Base-by-base conservation (phyloP, 306 rosid species). In the Cotoneaster glaucophyllus region DNA sequence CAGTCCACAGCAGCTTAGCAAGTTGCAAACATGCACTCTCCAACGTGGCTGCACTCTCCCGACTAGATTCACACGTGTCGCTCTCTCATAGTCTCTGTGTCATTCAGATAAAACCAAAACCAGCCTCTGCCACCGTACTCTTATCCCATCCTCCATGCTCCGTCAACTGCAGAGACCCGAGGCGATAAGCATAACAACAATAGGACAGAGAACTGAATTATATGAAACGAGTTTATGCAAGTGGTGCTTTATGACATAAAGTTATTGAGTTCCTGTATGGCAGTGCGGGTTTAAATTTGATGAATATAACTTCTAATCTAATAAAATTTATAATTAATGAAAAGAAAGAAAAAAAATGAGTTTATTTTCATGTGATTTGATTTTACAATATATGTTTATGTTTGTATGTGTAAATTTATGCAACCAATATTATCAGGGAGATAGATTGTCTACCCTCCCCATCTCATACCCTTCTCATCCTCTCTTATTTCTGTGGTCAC, bases 251-350 rank as follows among this genome's bases (percentile, higher is more conserved):
- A 7, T 7, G 2, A 37, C 2, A 7, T 37, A 37, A 37, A 7
- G 2, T 0, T 37, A 2, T 7, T 37, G 2, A 37, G 0, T 37
- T 37, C 0, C 7, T 37, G 39, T 34, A 34, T 0, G 2, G 0
- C 0, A 37, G 0, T 0, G 2, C 0, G 41, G 0, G 41, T 37
- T 37, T 8, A 37, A 37, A 7, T 37, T 0, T 37, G 0, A 37
- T 37, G 0, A 37, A 0, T 37, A 0, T 37, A 37, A 0, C 0
- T 1, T 1, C 0, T 37, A 37, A 37, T 37, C 0, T 37, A 37
- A 37, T 7, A 37, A 37, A 37, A 37, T 37, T 1, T 37, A 8
- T 37, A 0, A 37, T 37, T 37, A 2, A 37, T 37, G 0, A 6
- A 37, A 34, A 6, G 2, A 34, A 34, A 34, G 6, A 0, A 32